Evolutionary conservation across 2,329 filamentous ascomycete genomes (phyloP), one percentile per base, ranked within the genome.

Genomic region (Corynespora cassiicola): DNA sequence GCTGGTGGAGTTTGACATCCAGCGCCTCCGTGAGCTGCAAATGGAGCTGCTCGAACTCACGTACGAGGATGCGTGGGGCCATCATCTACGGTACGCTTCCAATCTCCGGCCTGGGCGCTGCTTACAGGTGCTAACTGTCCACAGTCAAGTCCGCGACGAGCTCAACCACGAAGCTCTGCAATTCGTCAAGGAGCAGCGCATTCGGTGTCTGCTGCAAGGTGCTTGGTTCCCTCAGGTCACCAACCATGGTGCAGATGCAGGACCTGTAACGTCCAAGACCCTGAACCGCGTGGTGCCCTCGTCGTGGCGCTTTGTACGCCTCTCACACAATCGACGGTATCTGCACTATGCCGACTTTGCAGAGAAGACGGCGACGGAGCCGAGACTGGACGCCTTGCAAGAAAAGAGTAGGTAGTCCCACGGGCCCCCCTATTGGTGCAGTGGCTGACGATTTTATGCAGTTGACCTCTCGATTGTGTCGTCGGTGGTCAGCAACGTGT

Each of bases 141-240:
- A 33, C 47, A 75, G 72, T 49, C 89, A 94, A 69, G 88, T 96
- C n/a, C 86, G 90, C 21, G 90, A 96, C 37, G 90, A 95, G 66
- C 78, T 97, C 28, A 87, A 89, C 54, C 85, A 92, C 57, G 94
- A 99, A 68, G 90, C 92, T 8, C 73, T 96, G 36, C 89, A 96
- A 59, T 99, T 99, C 61, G 88, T 97, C 69, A 96, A 96, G 69
- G 94, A 99, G 71, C 94, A 99, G 68, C 84, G 94, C 23, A 88
- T 97, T 45, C 81, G 94, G 36, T 96, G 91, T 63, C 75, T 99
- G 24, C 79, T 97, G 4, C 81, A 89, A 52, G 94, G 94, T 6
- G 85, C 87, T 7, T 99, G 94, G 94, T 99, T 97, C 52, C 77
- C 81, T 3, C 71, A 73, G 30, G 66, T 72, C 66, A 73, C 64